Evolutionary conservation across 2,329 filamentous ascomycete genomes (phyloP), one percentile per base, ranked within the genome.

Genomic region (Colletotrichum sp.): DNA sequence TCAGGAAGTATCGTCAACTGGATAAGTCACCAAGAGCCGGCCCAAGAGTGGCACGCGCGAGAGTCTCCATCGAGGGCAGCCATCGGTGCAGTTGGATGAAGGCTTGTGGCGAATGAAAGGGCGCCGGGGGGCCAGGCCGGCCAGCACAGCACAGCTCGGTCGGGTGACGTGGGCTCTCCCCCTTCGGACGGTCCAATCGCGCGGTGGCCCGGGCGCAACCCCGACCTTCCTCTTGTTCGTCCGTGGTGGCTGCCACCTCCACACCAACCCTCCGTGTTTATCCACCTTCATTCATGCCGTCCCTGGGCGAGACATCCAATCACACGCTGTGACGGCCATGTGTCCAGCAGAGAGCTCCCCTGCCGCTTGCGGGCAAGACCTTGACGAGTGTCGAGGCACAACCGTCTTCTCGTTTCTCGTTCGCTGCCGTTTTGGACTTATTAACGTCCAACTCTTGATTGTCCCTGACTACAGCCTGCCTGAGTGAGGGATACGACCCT

Each of bases 251-350:
- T 26, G 60, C 48, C 68, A 67, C 32, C 18, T 64, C 64, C 55
- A 73, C 39, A 32, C 18, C 24, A 68, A 32, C 22, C 57, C 32
- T 16, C 12, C 44, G n/a, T 34, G 26, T 59, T 48, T 16, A 12
- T 13, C 48, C 30, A 57, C 28, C 65, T 26, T 34, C 32, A 32
- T 59, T 59, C 44, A n/a, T 62, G 36, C 32, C 69, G 73, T 22
- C n/a, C 36, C 73, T 68, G 63, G 39, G 10, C 39, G 32, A 63
- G 63, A 75, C 55, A 73, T 52, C 73, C 55, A 75, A 75, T 75
- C 69, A 59, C 32, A 72, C 57, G 69, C 63, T 57, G 26, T 10
- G 44, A 59, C 16, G 63, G 34, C 36, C 57, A 73, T 72, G 73
- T 72, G 72, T 36, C 24, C 24, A 72, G 52, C 69, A 32, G 32